Percentiles rank a stretch among this genome's conserved stretches.
Evolutionary conservation across 2,329 filamentous ascomycete genomes (phyloP).

Genomic region (Didymella exigua): DNA sequence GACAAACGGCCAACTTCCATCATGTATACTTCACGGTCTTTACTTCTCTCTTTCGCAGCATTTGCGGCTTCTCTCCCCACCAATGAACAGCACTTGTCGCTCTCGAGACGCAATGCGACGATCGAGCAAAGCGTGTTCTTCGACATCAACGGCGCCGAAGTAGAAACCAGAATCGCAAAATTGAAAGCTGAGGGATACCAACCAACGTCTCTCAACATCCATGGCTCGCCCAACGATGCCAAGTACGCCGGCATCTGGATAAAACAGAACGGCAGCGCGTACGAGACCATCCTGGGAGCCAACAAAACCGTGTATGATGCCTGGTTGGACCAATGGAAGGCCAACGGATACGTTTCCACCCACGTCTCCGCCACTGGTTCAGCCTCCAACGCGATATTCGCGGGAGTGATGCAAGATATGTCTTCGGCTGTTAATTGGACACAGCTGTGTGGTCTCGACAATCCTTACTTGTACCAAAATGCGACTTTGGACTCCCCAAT

Average conservation of each 20-base stretch:
- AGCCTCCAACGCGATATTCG: slow-evolving; percentile 23
- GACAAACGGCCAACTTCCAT: background rate
- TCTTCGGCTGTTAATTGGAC: slow-evolving; percentile 12
- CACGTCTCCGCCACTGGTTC: slow-evolving; percentile 30
- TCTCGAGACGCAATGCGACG: slow-evolving; percentile 18
- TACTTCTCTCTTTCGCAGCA: slow-evolving; percentile 16
- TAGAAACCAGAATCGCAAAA: slow-evolving; percentile 7
- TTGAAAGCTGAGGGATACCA: slow-evolving; percentile 25
- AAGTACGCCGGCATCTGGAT: slow-evolving; percentile 30
- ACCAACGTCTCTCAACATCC: slow-evolving; percentile 22
- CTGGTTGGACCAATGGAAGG: slow-evolving; percentile 24
- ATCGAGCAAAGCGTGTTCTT: slow-evolving; percentile 21
- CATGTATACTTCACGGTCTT: slow-evolving; percentile 17
- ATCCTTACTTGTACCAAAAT: slow-evolving; percentile 10
- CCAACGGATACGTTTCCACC: slow-evolving; percentile 27
- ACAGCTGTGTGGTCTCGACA: slow-evolving; percentile 22
- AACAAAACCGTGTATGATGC: slow-evolving; percentile 22
- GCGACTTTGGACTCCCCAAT: slow-evolving; percentile 11
- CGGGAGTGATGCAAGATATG: slow-evolving; percentile 27
- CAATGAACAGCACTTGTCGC: background rate
- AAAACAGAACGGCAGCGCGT: slow-evolving; percentile 18
- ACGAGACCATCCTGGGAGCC: slow-evolving; percentile 23
- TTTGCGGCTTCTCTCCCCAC: slow-evolving; percentile 14
- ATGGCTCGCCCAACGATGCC: slow-evolving; percentile 19
- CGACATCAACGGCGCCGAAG: slow-evolving; percentile 10